Evolutionary conservation across 257 asterid genomes (phyloP).

Genomic region (Solanum microdontum): DNA sequence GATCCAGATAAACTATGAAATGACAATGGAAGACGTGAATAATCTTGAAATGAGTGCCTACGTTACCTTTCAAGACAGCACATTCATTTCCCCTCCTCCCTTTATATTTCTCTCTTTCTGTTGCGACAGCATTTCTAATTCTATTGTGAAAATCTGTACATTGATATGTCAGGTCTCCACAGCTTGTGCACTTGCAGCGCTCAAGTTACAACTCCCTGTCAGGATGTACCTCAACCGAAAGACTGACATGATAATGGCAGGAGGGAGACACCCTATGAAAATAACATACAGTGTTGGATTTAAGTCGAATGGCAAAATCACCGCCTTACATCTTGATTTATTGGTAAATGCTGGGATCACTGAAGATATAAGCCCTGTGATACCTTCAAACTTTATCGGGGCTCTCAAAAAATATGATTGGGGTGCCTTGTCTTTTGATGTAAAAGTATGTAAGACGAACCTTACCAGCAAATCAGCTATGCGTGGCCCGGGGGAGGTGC

Average conservation of each 20-base stretch:
- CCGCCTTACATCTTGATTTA: constrained; percentile 61
- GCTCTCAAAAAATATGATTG: constrained; percentile 54
- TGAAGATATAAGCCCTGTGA: constrained; percentile 41
- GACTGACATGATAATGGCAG: constrained; percentile 62
- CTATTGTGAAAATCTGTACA: neutral
- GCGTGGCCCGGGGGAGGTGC: constrained; percentile 82
- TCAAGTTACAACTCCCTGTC: constrained; percentile 56
- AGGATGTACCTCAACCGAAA: constrained; percentile 54
- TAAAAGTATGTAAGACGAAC: constrained; percentile 68
- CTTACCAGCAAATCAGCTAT: constrained; percentile 51
- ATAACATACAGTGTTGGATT: constrained; percentile 60
- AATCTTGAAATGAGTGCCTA: neutral
- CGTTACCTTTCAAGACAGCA: neutral
- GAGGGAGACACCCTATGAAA: constrained; percentile 84
- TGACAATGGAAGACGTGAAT: neutral
- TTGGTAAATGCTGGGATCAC: constrained; percentile 54
- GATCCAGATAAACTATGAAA: neutral
- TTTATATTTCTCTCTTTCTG: neutral
- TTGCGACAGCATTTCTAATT: neutral
- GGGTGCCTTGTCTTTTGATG: constrained; percentile 62
- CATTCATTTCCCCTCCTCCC: neutral
- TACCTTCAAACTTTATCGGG: constrained; percentile 30
- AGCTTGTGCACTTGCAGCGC: constrained; percentile 75
- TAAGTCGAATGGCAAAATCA: constrained; percentile 56
- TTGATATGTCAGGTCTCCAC: constrained; percentile 39